phyloP scores from a whole-genome alignment of 768 basidiomycete genomes.

The Dentipellis sp. region DNA sequence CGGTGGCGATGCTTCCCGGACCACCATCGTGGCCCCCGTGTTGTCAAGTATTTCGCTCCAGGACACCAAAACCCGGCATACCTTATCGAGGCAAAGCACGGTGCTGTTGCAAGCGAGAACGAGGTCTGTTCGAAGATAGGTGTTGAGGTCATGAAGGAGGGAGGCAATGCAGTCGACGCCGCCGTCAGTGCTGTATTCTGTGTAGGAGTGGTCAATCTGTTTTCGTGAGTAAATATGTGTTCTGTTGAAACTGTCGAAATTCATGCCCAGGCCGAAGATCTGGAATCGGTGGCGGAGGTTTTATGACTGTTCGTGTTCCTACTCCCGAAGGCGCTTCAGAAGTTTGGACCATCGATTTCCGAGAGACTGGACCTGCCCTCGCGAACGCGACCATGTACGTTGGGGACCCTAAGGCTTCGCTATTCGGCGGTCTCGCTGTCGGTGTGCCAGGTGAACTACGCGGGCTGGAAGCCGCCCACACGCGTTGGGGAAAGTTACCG shows the following conservation, averaged over 20 bases:
- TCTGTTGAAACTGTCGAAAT: slow-evolving; percentile 2
- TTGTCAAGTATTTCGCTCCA: background rate
- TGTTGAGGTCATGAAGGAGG: slow-evolving; percentile 62
- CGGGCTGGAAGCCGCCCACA: slow-evolving; percentile 78
- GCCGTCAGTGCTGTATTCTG: slow-evolving; percentile 76
- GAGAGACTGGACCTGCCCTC: slow-evolving; percentile 74
- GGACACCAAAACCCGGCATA: slow-evolving; percentile 41
- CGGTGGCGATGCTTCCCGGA: background rate
- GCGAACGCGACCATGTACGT: slow-evolving; percentile 74
- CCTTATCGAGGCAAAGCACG: slow-evolving; percentile 54
- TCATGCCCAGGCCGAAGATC: slow-evolving; percentile 33
- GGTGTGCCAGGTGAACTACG: slow-evolving; percentile 88
- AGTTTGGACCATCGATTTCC: slow-evolving; percentile 75
- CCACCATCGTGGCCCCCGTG: slow-evolving; percentile 1
- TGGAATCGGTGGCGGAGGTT: slow-evolving; percentile 83
- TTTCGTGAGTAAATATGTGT: slow-evolving; percentile 47
- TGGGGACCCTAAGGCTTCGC: slow-evolving; percentile 40
- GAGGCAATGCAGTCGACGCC: slow-evolving; percentile 89
- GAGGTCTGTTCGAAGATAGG: slow-evolving; percentile 80
- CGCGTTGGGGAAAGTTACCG: slow-evolving; percentile 69
- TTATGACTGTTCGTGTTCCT: slow-evolving; percentile 77
- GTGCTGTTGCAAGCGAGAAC: slow-evolving; percentile 89
- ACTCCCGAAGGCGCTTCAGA: slow-evolving; percentile 36
- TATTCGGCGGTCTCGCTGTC: slow-evolving; percentile 76
- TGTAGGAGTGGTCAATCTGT: slow-evolving; percentile 80